phyloP scores from a whole-genome alignment of 768 basidiomycete species.

The Suillus discolor region DNA sequence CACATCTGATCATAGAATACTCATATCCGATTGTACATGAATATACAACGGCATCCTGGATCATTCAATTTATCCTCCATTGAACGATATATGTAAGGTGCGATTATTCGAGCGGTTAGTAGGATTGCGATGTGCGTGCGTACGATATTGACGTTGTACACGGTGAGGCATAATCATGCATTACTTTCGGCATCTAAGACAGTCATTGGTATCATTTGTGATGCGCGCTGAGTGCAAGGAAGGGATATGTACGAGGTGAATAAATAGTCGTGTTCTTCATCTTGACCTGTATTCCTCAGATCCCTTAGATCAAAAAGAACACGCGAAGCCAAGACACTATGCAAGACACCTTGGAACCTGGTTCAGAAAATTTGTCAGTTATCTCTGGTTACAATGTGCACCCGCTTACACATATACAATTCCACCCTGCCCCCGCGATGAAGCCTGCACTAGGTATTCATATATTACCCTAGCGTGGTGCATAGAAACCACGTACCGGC shows the following conservation, averaged over 20 bases:
- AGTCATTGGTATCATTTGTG: slow-evolving; percentile 1
- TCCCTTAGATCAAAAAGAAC: slow-evolving; percentile 14
- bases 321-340: slow-evolving; percentile 16
- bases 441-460: background rate
- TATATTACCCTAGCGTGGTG: background rate
- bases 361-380: background rate
- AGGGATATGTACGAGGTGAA: background rate
- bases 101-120: background rate
- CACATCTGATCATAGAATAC: background rate
- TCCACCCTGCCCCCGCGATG: slow-evolving; percentile 8
- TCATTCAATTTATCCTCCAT: background rate
- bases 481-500: slow-evolving; percentile 6
- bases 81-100: background rate
- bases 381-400: background rate
- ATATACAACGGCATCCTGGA: background rate
- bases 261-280: background rate
- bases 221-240: slow-evolving; percentile 1
- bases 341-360: slow-evolving; percentile 16
- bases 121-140: background rate
- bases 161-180: background rate
- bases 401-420: slow-evolving; percentile 13
- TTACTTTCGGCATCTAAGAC: background rate
- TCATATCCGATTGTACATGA: background rate
- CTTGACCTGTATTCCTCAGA: background rate
- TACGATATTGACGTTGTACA: background rate